Base-by-base conservation (phyloP, 2,329 filamentous ascomycete genomes). In the Didymella keratinophila region DNA sequence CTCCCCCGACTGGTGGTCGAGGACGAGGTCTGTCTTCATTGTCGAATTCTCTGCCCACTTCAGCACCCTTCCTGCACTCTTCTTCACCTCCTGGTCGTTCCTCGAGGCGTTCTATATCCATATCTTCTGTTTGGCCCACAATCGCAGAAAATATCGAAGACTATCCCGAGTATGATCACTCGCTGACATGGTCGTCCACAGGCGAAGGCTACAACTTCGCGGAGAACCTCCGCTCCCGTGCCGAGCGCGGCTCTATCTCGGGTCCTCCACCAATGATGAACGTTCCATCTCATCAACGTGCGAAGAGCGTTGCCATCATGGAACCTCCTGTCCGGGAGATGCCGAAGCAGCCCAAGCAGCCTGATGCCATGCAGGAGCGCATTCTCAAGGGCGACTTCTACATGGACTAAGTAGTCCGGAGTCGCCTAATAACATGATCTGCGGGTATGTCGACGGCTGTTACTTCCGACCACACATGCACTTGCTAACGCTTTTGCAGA, bases 331-430 rank as follows among this genome's bases (percentile, higher is more conserved):
- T 79, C 5, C 79, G 80, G 55, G 79, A 84, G 65, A 82, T 83
- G 69, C 80, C 81, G 41, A 96, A 94, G 82, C 73, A 78, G 49
- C 72, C 78, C 30, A 79, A 77, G 63, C 77, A 79, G 27, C 93
- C 94, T 28, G 95, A 99, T 80, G 90, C 90, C 63, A 95, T 97
- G 81, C 93, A 97, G 78, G 95, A 99, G 84, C 88, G 96, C 67
- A 98, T 99, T 71, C 84, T 99, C 67, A 95, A 97, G 81, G 95
- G 94, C 44, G 95, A 99, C 73, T 98, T 99, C 72, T 95, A 95
- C 81, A 97, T 98, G 93, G 93, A 97, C 74, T 97, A 83, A 42
- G 36, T 28, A 45, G 52, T n/a, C 16, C 41, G 11, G 1, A 47
- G 11, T 30, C 30, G 42, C 23, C 18, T 32, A 10, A 34, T 28